Percentiles rank a stretch among this genome's conserved stretches.
Evolutionary conservation across 257 asterid genomes (phyloP).

Genomic region (Fraxinus cuspidata): DNA sequence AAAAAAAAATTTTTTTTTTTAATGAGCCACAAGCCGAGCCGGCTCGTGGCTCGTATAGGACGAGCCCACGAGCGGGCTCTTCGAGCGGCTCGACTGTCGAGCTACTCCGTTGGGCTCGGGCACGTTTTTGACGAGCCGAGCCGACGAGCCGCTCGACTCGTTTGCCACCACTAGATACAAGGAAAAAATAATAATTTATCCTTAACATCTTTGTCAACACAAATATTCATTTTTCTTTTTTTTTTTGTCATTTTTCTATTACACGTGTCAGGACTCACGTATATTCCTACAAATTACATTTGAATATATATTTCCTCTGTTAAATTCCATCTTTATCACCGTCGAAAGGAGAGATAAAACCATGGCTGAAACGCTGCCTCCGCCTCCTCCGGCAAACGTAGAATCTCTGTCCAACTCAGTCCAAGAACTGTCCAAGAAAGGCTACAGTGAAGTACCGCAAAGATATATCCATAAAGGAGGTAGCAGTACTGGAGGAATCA

Average conservation of each 20-base stretch:
- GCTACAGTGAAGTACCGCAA: constrained; percentile 19
- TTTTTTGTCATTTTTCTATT: neutral
- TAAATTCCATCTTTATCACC: neutral
- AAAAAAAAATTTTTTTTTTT: too few relatives aligned
- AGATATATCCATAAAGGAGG: constrained; percentile 4
- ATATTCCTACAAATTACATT: neutral
- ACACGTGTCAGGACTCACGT: neutral
- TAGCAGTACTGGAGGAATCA: constrained; percentile 5
- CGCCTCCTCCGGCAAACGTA: neutral
- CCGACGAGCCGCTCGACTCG: too few relatives aligned
- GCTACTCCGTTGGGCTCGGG: too few relatives aligned
- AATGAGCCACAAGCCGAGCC: too few relatives aligned
- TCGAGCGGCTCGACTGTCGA: too few relatives aligned
- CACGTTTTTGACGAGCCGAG: too few relatives aligned
- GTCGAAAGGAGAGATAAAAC: neutral
- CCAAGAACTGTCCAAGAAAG: constrained; percentile 16
- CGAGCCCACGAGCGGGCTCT: too few relatives aligned
- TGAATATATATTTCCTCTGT: neutral
- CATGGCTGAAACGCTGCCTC: constrained; percentile 1
- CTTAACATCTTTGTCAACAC: too few relatives aligned
- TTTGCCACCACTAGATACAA: too few relatives aligned
- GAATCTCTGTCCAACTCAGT: neutral
- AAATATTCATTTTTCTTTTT: neutral
- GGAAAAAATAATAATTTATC: too few relatives aligned
- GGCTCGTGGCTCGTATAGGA: too few relatives aligned